Conservation (phyloP, 495 filamentous ascomycete genomes). For the Platismatia glauca region DNA sequence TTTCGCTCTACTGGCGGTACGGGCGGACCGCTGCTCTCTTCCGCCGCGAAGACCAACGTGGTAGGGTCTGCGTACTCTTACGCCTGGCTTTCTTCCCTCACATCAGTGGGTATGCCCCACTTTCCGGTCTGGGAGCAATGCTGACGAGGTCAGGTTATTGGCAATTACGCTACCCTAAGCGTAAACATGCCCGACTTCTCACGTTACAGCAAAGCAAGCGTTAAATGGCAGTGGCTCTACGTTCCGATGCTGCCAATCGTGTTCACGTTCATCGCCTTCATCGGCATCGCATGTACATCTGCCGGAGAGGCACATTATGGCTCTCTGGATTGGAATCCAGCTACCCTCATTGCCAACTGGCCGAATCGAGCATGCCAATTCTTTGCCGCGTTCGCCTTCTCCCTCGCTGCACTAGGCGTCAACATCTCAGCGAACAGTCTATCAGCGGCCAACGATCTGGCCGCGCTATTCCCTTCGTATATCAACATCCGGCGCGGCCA, state of each 20-base stretch:
- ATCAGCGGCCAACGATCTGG: conserved; percentile 56
- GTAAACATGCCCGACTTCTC: conserved; percentile 38
- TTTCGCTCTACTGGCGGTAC: conserved; percentile 27
- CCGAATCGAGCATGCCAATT: conserved; percentile 45
- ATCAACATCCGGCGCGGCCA: conserved; percentile 58
- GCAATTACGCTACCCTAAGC: conserved; percentile 37
- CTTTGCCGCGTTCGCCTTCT: conserved; percentile 42
- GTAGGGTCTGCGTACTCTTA: conserved; percentile 35
- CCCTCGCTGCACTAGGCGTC: conserved; percentile 38
- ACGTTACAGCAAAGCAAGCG: conserved; percentile 38
- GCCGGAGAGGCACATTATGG: conserved; percentile 38
- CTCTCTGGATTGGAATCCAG: conserved; percentile 39
- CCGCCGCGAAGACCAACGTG: conserved; percentile 25
- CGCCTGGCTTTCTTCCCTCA: conserved; percentile 38
- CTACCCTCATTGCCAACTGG: conserved; percentile 36
- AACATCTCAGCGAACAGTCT: conserved; percentile 61
- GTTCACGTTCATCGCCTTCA: conserved; percentile 44
- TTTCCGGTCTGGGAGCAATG: background rate
- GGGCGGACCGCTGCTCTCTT: conserved; percentile 18
- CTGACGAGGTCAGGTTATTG: conserved; percentile 31
- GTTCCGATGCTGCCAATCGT: conserved; percentile 40
- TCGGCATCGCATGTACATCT: conserved; percentile 40
- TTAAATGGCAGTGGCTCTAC: conserved; percentile 40
- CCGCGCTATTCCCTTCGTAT: conserved; percentile 47
- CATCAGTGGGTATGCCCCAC: conserved; percentile 22